Percentiles rank a stretch among this genome's conserved stretches.
Conservation (phyloP, 768 basidiomycete species). For the Pulveroboletus sp. region DNA sequence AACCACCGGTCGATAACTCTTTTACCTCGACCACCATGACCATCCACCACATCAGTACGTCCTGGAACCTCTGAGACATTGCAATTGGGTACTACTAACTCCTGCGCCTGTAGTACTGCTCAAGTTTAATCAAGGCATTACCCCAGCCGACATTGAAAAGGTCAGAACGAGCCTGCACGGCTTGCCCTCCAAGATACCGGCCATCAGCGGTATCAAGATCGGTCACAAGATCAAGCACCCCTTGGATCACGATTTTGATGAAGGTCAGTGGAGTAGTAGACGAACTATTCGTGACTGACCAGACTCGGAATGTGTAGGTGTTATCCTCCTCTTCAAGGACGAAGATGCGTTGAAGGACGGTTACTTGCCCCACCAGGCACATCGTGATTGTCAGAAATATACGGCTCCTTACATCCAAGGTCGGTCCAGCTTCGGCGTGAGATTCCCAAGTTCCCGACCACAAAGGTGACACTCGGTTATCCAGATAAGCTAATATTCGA, state of each 20-base stretch:
- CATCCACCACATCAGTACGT: slow-evolving; percentile 25
- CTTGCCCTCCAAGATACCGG: slow-evolving; percentile 18
- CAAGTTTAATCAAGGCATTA: slow-evolving; percentile 20
- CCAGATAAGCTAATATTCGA: slow-evolving; percentile 24
- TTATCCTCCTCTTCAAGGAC: slow-evolving; percentile 23
- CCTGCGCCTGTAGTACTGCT: slow-evolving; percentile 11
- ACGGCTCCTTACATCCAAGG: slow-evolving; percentile 17
- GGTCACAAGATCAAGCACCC: slow-evolving; percentile 18
- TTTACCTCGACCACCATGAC: slow-evolving; percentile 7
- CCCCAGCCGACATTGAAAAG: slow-evolving; percentile 4
- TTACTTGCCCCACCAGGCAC: slow-evolving; percentile 15
- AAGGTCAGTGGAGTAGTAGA: slow-evolving; percentile 11
- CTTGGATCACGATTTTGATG: slow-evolving; percentile 21
- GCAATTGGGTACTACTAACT: background rate
- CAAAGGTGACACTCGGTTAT: background rate
- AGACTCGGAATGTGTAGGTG: slow-evolving; percentile 13
- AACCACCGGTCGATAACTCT: background rate
- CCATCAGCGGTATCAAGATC: slow-evolving; percentile 10
- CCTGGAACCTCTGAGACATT: background rate
- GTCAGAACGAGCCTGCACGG: slow-evolving; percentile 1
- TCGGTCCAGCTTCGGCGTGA: background rate
- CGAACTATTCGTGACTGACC: too few relatives aligned
- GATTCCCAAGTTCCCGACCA: background rate
- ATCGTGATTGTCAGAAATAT: slow-evolving; percentile 5
- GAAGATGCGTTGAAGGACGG: slow-evolving; percentile 7